Base-by-base conservation (phyloP, 805 yeast genomes). In the Starmerella stellata region DNA sequence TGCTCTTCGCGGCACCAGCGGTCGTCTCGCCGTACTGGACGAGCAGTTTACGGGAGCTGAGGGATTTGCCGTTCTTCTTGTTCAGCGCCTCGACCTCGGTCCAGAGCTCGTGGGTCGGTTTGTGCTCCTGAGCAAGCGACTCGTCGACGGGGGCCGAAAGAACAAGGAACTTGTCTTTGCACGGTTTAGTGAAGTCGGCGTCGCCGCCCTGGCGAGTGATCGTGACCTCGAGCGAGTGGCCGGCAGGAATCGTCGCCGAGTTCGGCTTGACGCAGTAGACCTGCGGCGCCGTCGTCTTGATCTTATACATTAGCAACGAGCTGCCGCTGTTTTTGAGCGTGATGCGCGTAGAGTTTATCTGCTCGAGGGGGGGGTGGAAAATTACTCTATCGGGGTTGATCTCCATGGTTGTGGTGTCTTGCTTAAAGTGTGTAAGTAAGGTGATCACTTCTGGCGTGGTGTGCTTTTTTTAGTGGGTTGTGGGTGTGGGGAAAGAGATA, bases 221-320 rank as follows among this genome's bases (percentile, higher is more conserved):
- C 35, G 85, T 71, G 38, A 90, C 79, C 39, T 78, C 72, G 38
- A 75, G 60, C 19, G 74, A 58, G 47, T 71, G 70, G 27, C 92
- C 90, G 13, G 96, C 85, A 21, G 65, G 66, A 41, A 90, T 65
- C 27, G 77, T 58, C 14, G 90, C 73, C 43, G 95, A 87, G 59
- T 85, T 90, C 45, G 98, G 98, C 62, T 95, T 77, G 38, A 90
- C 96, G 59, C 94, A 81, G 66, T 85, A 69, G 59, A 81, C 66
- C 59, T 81, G 85, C 44, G 98, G 98, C 8, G 96, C 95, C 5
- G 98, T 90, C 34, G 98, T 87, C 64, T 87, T 90, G 55, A 90
- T 95, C 64, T 90, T 90, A 68, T 82, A 90, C 23, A 94, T 95
- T 34, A 75, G 66, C 24, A 73, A 62, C 39, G 65, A 65, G 14